These are phyloP conservation scores for Colletotrichum navitas DNA, from an alignment of 2,329 filamentous ascomycete species.

Conservation along the genomic window DNA sequence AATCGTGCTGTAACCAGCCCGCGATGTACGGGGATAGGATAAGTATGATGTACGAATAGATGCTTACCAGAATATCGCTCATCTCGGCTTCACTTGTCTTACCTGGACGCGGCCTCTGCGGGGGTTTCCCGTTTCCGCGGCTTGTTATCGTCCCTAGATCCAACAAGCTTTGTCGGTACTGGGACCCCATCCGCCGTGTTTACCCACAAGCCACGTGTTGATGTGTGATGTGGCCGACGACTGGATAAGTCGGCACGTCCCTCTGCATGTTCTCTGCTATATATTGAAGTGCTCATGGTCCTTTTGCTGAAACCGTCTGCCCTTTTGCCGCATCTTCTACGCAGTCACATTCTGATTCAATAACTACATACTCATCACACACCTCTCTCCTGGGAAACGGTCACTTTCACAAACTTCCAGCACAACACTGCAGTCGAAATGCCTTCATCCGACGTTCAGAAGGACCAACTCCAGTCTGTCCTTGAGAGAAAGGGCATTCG, in stretches of 20 bases:
- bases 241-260: conserved; percentile 32
- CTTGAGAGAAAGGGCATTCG: conserved; percentile 51
- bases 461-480: conserved; percentile 29
- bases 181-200: conserved; percentile 3
- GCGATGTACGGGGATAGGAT: conserved; percentile 11
- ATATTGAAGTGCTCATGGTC: conserved; percentile 6
- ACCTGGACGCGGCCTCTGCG: conserved; percentile 4
- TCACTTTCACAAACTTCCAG: neutral
- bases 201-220: conserved; percentile 10
- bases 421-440: conserved; percentile 4
- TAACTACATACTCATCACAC: neutral
- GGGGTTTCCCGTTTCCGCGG: conserved; percentile 1
- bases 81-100: conserved; percentile 19
- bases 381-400: neutral
- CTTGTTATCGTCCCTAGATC: conserved; percentile 14
- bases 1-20: neutral
- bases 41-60: conserved; percentile 18
- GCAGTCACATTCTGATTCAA: neutral
- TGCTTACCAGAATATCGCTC: conserved; percentile 27
- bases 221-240: conserved; percentile 4
- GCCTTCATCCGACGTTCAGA: conserved; percentile 30
- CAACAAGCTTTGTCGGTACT: conserved; percentile 14
- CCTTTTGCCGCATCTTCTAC: neutral
- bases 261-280: conserved; percentile 18
- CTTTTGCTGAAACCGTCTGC: neutral